These are phyloP conservation scores for Taxillus chinensis DNA, from an alignment of 164 flowering plant species.

Conservation along the genomic window DNA sequence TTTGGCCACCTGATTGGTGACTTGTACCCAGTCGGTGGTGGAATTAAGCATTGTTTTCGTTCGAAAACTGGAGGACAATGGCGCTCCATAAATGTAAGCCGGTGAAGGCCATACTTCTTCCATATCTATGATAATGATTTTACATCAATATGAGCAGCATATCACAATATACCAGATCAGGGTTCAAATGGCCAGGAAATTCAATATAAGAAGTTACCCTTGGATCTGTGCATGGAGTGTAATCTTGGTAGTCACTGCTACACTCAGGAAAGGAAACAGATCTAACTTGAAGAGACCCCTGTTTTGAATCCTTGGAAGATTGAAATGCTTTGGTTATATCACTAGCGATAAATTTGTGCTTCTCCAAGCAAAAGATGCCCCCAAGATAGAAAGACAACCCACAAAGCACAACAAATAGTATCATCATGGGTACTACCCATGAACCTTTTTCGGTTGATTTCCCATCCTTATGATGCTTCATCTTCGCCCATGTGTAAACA, in stretches of 20 bases:
- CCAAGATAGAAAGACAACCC: constrained; percentile 96
- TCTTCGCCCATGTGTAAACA: constrained; percentile 13
- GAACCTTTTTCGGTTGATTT: constrained; percentile 58
- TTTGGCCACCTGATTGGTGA: constrained; percentile 88
- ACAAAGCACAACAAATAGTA: constrained; percentile 63
- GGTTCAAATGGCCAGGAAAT: too few relatives aligned
- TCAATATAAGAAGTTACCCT: constrained; percentile 31
- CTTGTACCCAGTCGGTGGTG: constrained; percentile 93
- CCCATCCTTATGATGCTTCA: constrained; percentile 70
- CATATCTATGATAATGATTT: constrained; percentile 48
- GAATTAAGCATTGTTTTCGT: constrained; percentile 83
- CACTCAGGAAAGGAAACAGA: constrained; percentile 57
- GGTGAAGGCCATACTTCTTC: constrained; percentile 65
- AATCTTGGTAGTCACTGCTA: constrained; percentile 67
- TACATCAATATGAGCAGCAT: not conserved
- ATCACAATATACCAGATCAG: too few relatives aligned
- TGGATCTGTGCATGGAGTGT: constrained; percentile 99
- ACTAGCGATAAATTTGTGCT: constrained; percentile 17
- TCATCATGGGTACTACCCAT: constrained; percentile 43
- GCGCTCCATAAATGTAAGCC: constrained; percentile 87
- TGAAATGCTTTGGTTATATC: constrained; percentile 18
- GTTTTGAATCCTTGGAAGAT: constrained; percentile 24
- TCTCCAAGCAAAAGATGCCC: constrained; percentile 67
- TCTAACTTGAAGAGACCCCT: constrained; percentile 45
- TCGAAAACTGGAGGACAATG: constrained; percentile 91